Base-by-base conservation (phyloP, 1,139 yeast species). In the Zygotorulaspora mrakii region DNA sequence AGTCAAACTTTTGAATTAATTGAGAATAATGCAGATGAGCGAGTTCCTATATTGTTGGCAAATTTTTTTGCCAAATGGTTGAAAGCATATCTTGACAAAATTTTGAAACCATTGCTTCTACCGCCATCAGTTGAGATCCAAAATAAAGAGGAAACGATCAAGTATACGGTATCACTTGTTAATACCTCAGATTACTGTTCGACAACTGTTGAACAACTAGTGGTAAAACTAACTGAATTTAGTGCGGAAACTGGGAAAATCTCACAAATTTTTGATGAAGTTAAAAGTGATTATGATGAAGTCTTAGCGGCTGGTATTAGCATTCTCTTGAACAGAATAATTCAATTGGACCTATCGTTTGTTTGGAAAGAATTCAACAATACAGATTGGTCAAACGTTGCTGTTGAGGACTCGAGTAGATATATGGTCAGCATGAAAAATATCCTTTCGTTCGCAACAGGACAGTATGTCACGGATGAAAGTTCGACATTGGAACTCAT, bases 101-200 rank as follows among this genome's bases (percentile, higher is more conserved):
- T 88, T 3, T 66, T 91, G 35, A 64, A 68, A 16, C 80, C 87
- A 1, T 52, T 88, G 21, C 80, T 87, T 7, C 40, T 59, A n/a
- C 57, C 58, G 2, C 59, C 55, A 5, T 49, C 46, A 26, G 53
- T 54, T 7, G 67, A 61, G 42, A 51, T 60, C 11, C 66, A 64
- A 25, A 70, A 68, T 5, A 69, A 67, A 26, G 62, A 61, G 8
- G 94, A 84, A 48, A 80, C 85, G 1, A 67, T 85, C 17, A 74
- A 73, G 38, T 76, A 83, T 42, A 71, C 85, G 1, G 81, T 94
- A 18, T 68, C 86, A 61, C 74, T 88, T 8, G 65, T 91, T 22
- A 86, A 88, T 52, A 91, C 98, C 0, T 88, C 95, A 1, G 96
- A 91, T 57, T 91, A 89, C 62, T 81, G 95, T 46, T 75, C 85